Base-by-base conservation (phyloP, 192 early-diverging fungal species). In the Umbelopsis sp. region DNA sequence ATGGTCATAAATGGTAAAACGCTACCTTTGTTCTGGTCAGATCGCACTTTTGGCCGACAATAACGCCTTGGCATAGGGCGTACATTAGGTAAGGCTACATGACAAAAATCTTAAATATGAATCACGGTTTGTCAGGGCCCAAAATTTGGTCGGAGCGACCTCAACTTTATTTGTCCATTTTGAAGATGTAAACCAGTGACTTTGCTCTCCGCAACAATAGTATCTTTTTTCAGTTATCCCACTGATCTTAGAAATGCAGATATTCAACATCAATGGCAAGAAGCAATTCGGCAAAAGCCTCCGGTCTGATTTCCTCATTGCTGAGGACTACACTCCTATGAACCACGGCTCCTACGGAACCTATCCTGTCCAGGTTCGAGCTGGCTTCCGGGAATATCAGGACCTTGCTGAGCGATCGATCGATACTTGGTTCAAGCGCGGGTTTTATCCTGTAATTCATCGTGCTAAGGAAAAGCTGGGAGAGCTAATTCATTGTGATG, bases 261-360 rank as follows among this genome's bases (percentile, higher is more conserved):
- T 61, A 8, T 61, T 61, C 25, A 30, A 61, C 55, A 37, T 61
- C 23, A 61, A 61, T 35, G 55, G 15, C 55, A 61, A 61, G 25
- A 61, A 61, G 27, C 55, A 61, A 61, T 83, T 87, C 46, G 85
- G 85, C 64, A 78, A 72, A 68, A 23, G 73, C 51, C 49, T 78
- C 37, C 80, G 82, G 4, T 22, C 67, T 49, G 68, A 84, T 37
- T 90, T 90, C 58, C 66, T 82, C 27, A 74, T 90, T 21, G 83
- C 82, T 8, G 69, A 78, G 15, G 75, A 70, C 16, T 86, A 74
- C 35, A 80, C 77, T 22, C 79, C 86, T n/a, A 73, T 82, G 45
- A 91, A 91, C 71, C 85, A 91, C 61, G 90, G 90, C 18, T 86
- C 90, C n/a, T 91, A 75, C 52, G 90, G 90, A 51, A 72, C 68